Evolutionary conservation across 2,329 filamentous ascomycete species (phyloP), one percentile per base, ranked within the genome.

Genomic region (Tolypocladium endophyticum): DNA sequence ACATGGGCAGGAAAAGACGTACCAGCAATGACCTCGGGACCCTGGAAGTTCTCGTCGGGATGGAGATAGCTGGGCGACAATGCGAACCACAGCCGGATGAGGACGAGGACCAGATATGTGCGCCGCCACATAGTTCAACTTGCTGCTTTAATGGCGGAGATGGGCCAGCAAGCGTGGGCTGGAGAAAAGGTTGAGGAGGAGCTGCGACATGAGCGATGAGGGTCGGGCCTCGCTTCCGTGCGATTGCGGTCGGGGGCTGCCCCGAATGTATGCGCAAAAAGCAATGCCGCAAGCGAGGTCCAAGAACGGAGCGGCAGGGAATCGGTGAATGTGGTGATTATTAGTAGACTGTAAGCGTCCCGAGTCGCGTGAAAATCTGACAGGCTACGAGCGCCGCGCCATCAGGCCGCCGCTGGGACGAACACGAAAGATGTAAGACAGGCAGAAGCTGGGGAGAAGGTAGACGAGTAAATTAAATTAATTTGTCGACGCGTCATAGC

Each of bases 21-120:
- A 97, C 93, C 93, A 70, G 93, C 92, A 70, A 97, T 94, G 64
- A 97, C 88, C 79, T 99, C 94, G 20, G 94, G 94, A 41, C 94
- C 94, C 77, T 99, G 94, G 70, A 99, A 99, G 79, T 97, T 94
- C 81, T 99, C 94, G 77, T 99, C 94, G 6, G 94, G 94, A 74
- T 99, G 94, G 55, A 99, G 84, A 74, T 99, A 99, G 80, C 93
- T 97, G 61, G 94, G 90, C 64, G 89, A 92, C 64, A 97, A 78
- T 62, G 94, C 93, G 73, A 97, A 93, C 83, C 93, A 97, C 70
- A 97, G 82, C 74, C 94, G 88, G 69, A 96, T 85, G 66, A 94
- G 79, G 69, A 96, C 81, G 68, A 99, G 81, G 60, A 95, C 77
- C 64, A 97, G 80, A 76, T 96, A 96, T 63, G 87, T 84, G 74